A percentile compares a stretch with the other conserved stretches of the same genome.
Evolutionary conservation across 2,329 filamentous ascomycete genomes (phyloP).

Genomic region (Daldinia sp.): DNA sequence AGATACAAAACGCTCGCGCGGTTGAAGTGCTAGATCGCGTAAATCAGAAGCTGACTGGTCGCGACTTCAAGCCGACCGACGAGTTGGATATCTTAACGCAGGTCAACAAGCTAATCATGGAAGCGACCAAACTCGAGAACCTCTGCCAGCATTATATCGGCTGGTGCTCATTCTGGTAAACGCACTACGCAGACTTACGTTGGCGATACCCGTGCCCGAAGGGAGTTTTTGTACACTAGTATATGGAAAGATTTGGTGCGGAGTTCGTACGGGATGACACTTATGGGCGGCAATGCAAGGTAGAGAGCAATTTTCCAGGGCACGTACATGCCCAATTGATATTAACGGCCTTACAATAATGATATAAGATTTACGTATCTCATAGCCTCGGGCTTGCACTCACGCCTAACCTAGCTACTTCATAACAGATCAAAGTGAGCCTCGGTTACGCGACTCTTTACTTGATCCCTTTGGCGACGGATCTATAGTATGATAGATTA

Average conservation of each 20-base stretch:
- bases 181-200: neutral
- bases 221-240: neutral
- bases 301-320: neutral
- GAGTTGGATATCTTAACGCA: conserved; percentile 87
- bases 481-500: no score
- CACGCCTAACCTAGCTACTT: neutral
- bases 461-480: no score
- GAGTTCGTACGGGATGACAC: neutral
- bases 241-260: conserved; percentile 4
- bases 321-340: neutral
- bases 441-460: no score
- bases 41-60: conserved; percentile 92
- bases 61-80: conserved; percentile 86
- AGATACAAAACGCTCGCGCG: conserved; percentile 92
- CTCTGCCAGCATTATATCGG: conserved; percentile 99
- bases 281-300: neutral
- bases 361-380: neutral
- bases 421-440: no score
- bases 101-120: conserved; percentile 92
- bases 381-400: neutral
- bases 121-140: conserved; percentile 97
- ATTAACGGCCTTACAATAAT: neutral
- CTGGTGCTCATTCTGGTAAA: conserved; percentile 97
- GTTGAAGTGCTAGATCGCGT: conserved; percentile 91
- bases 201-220: neutral